These are phyloP conservation scores for Brassica hybrid DNA, from an alignment of 441 rosid genomes.

Conservation along the genomic window DNA sequence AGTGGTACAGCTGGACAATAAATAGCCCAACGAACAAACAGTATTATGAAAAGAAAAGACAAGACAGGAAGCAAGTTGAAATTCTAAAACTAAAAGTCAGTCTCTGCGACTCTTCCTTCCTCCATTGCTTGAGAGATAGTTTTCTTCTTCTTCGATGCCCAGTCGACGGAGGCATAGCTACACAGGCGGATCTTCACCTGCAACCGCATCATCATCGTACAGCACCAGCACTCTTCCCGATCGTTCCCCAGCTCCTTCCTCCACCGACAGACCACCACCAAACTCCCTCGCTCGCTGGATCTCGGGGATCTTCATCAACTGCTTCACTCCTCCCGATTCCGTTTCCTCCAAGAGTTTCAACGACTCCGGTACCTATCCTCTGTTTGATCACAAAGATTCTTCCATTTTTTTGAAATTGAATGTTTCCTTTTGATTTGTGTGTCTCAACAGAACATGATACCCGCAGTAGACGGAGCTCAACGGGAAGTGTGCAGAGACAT, in stretches of 20 bases:
- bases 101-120: constrained; percentile 23
- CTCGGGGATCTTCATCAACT: constrained; percentile 60
- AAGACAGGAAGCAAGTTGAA: constrained; percentile 5
- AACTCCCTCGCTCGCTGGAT: constrained; percentile 53
- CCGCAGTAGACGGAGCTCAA: constrained; percentile 56
- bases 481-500: constrained; percentile 42
- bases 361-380: constrained; percentile 41
- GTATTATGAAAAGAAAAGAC: neutral
- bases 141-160: constrained; percentile 29
- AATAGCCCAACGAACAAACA: neutral
- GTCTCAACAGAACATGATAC: constrained; percentile 41
- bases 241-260: constrained; percentile 40
- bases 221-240: constrained; percentile 34
- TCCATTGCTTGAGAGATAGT: neutral
- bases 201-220: constrained; percentile 44
- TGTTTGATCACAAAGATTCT: neutral
- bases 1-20: constrained; percentile 29
- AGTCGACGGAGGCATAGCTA: constrained; percentile 47
- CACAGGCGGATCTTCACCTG: constrained; percentile 48
- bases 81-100: constrained; percentile 2
- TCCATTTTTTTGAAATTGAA: neutral
- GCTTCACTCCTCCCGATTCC: constrained; percentile 76
- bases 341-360: constrained; percentile 40
- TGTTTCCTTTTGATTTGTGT: neutral
- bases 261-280: constrained; percentile 40